Evolutionary conservation across 23 red algal species (phyloP).

Genomic region (Gracilariopsis chorda): DNA sequence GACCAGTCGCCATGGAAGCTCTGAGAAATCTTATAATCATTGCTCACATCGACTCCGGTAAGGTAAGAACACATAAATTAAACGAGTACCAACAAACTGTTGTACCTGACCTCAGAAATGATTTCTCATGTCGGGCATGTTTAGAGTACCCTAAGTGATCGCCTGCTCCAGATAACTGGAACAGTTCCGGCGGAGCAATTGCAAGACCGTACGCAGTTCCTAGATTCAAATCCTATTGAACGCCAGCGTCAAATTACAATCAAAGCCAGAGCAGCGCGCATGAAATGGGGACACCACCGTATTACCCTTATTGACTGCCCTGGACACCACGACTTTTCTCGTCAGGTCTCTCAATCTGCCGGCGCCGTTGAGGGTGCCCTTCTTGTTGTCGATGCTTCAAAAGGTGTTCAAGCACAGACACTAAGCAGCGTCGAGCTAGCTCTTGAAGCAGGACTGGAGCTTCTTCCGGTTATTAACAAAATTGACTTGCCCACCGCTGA

Average conservation of each 20-base stretch:
- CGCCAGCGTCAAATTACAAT: slow-evolving; percentile 90
- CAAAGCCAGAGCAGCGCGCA: slow-evolving; percentile 78
- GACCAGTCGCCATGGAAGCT: neutral
- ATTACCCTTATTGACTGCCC: slow-evolving; percentile 92
- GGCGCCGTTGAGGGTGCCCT: slow-evolving; percentile 78
- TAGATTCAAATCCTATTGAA: slow-evolving; percentile 89
- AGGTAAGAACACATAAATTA: slow-evolving; percentile 8
- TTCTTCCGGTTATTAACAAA: slow-evolving; percentile 94
- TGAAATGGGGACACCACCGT: slow-evolving; percentile 54
- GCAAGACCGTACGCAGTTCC: slow-evolving; percentile 55
- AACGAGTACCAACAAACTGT: too few species aligned
- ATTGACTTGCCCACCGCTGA: slow-evolving; percentile 88
- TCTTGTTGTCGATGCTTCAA: slow-evolving; percentile 83
- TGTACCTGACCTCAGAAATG: too few species aligned
- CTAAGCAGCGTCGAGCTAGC: slow-evolving; percentile 79
- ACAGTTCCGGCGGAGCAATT: slow-evolving; percentile 60
- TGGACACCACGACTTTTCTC: slow-evolving; percentile 93
- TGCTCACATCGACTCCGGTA: slow-evolving; percentile 89
- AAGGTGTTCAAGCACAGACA: slow-evolving; percentile 91
- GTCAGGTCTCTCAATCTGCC: slow-evolving; percentile 79
- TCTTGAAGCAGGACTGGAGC: slow-evolving; percentile 43
- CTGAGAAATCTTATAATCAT: slow-evolving; percentile 86
- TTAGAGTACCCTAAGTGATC: slow-evolving; percentile 66
- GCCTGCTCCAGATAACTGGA: slow-evolving; percentile 56
- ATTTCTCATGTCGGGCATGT: too few species aligned